Conservation (phyloP, 2,329 filamentous ascomycete genomes). For the Botrytis tulipae region DNA sequence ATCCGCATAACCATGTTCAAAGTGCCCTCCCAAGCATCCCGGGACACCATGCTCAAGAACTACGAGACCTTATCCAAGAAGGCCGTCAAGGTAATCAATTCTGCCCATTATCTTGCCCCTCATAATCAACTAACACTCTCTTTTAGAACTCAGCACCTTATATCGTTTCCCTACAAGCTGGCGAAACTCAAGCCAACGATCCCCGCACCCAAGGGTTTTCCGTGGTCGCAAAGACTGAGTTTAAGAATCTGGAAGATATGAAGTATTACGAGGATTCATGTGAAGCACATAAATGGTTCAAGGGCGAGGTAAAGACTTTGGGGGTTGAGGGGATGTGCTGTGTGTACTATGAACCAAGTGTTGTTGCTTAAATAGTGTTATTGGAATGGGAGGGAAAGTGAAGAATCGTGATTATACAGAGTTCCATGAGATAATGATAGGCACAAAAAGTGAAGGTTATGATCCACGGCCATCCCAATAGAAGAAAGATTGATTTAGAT, state of each 20-base stretch:
- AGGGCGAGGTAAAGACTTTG: constrained; percentile 26
- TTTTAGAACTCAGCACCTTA: constrained; percentile 56
- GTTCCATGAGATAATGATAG: not conserved
- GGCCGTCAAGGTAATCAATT: constrained; percentile 44
- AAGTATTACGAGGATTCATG: constrained; percentile 58
- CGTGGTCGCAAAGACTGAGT: constrained; percentile 51
- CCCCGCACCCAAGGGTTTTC: constrained; percentile 55
- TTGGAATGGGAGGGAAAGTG: not conserved
- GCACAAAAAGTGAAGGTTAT: not conserved
- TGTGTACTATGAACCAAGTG: constrained; percentile 35
- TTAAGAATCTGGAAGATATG: constrained; percentile 56
- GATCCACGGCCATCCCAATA: not conserved
- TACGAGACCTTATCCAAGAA: constrained; percentile 39
- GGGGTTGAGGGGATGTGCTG: constrained; percentile 33
- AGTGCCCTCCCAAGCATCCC: constrained; percentile 47
- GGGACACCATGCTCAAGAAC: constrained; percentile 44
- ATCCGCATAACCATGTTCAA: constrained; percentile 55
- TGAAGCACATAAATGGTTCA: constrained; percentile 53
- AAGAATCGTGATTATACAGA: not conserved
- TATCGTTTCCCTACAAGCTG: constrained; percentile 51
- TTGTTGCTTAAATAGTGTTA: constrained; percentile 12
- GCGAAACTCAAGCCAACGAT: constrained; percentile 46
- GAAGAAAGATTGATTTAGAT: too few species aligned
- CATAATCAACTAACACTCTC: not conserved
- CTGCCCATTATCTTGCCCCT: too few species aligned